Evolutionary conservation across 176 grass and related monocot species (phyloP).

Genomic region (Musa itinerans): DNA sequence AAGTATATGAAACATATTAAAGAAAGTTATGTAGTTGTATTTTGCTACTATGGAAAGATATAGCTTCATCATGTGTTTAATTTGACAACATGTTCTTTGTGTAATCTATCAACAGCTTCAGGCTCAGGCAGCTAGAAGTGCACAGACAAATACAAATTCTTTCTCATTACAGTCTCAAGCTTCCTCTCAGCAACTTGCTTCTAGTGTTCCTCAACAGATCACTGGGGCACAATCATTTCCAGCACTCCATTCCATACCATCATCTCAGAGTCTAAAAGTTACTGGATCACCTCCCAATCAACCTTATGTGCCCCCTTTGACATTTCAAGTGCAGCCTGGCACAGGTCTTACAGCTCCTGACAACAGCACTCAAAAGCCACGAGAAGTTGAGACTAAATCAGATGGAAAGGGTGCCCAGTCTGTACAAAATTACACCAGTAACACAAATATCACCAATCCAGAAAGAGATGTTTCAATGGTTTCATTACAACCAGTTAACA

Average conservation of each 20-base stretch:
- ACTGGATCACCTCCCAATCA: slow-evolving; percentile 17
- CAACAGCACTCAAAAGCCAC: slow-evolving; percentile 31
- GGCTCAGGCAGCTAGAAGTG: slow-evolving; percentile 35
- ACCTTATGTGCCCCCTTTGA: slow-evolving; percentile 30
- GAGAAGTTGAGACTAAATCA: slow-evolving; percentile 32
- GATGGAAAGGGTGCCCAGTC: slow-evolving; percentile 38
- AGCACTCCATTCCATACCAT: slow-evolving; percentile 11
- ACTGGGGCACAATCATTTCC: slow-evolving; percentile 22
- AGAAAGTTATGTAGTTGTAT: not conserved
- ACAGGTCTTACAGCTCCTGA: slow-evolving; percentile 25
- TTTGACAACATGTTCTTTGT: slow-evolving; percentile 16
- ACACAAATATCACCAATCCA: slow-evolving; percentile 24
- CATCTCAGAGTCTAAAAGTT: slow-evolving; percentile 22
- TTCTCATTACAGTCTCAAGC: slow-evolving; percentile 46
- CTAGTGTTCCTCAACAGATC: slow-evolving; percentile 31
- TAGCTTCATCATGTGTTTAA: not conserved
- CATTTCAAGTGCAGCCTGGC: slow-evolving; percentile 44
- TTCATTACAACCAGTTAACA: slow-evolving; percentile 17
- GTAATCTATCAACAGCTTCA: slow-evolving; percentile 35
- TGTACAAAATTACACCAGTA: slow-evolving; percentile 31
- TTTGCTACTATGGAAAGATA: not conserved
- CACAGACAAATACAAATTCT: slow-evolving; percentile 48
- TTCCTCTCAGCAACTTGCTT: slow-evolving; percentile 51
- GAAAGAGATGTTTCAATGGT: slow-evolving; percentile 11
- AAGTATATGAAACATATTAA: slow-evolving; percentile 19